Percentiles rank a stretch among this genome's conserved stretches.
These are phyloP conservation scores for Xerocomellus dryophilus DNA, from an alignment of 768 basidiomycete genomes.

Conservation along the genomic window DNA sequence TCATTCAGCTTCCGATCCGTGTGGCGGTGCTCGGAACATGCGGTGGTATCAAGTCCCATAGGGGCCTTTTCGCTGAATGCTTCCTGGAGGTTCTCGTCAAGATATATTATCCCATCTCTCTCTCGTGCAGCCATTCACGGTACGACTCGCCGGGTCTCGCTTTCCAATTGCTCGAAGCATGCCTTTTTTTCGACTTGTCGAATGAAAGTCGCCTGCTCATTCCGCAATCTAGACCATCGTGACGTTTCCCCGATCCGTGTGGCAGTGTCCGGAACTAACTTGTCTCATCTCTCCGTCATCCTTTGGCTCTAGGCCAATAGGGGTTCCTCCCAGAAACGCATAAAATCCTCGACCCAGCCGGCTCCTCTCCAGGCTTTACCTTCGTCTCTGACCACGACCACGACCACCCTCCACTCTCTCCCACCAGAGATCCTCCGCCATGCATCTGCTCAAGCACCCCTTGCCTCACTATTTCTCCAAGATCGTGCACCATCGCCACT, in stretches of 20 bases:
- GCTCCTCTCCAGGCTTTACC: too few species aligned
- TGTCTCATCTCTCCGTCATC: neutral
- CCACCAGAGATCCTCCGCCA: neutral
- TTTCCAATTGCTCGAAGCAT: too few species aligned
- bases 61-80: neutral
- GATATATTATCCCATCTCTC: too few species aligned
- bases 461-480: conserved; percentile 10
- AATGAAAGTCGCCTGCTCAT: neutral
- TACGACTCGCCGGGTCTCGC: too few species aligned
- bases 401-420: neutral
- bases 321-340: neutral
- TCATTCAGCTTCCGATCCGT: neutral
- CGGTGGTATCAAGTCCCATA: too few species aligned
- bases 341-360: neutral
- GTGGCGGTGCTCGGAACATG: neutral
- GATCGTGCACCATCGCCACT: conserved; percentile 3
- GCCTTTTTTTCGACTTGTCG: neutral
- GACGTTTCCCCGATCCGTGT: neutral
- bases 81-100: too few species aligned
- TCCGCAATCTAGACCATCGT: neutral
- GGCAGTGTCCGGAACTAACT: neutral
- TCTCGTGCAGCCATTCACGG: too few species aligned
- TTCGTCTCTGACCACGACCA: neutral
- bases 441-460: neutral
- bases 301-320: neutral